Conservation (phyloP, 176 grass and related monocot species). For the Phyllostachys edulis region DNA sequence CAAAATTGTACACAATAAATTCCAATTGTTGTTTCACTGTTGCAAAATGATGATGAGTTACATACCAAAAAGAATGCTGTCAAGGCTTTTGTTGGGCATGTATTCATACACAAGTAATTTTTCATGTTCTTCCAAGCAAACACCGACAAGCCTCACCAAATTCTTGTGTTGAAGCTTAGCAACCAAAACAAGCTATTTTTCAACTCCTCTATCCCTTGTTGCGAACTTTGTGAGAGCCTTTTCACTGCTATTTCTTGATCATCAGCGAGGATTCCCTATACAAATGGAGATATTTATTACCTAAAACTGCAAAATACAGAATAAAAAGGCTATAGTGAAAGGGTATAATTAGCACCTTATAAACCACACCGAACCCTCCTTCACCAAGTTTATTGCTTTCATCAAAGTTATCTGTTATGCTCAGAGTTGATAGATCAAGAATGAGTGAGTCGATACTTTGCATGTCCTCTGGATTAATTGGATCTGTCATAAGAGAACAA, state of each 20-base stretch:
- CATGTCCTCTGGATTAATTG: conserved; percentile 25
- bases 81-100: conserved; percentile 81
- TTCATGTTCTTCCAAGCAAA: conserved; percentile 76
- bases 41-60: conserved; percentile 8
- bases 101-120: conserved; percentile 65
- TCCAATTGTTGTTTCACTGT: neutral
- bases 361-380: conserved; percentile 60
- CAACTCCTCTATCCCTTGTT: conserved; percentile 65
- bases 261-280: conserved; percentile 53
- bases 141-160: conserved; percentile 72
- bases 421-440: conserved; percentile 44
- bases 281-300: neutral
- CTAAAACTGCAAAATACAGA: neutral
- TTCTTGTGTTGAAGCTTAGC: conserved; percentile 84
- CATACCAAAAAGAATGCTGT: conserved; percentile 71
- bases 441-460: conserved; percentile 36
- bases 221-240: conserved; percentile 58
- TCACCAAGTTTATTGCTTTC: conserved; percentile 59
- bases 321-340: neutral
- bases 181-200: conserved; percentile 66
- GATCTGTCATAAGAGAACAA: conserved; percentile 12
- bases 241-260: conserved; percentile 54
- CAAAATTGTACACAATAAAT: neutral
- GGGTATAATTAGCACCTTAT: conserved; percentile 34
- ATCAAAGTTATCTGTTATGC: conserved; percentile 48